Percentiles rank a stretch among this genome's conserved stretches.
Conservation (phyloP, 1,139 yeast species). For the Dujonia santamariae region DNA sequence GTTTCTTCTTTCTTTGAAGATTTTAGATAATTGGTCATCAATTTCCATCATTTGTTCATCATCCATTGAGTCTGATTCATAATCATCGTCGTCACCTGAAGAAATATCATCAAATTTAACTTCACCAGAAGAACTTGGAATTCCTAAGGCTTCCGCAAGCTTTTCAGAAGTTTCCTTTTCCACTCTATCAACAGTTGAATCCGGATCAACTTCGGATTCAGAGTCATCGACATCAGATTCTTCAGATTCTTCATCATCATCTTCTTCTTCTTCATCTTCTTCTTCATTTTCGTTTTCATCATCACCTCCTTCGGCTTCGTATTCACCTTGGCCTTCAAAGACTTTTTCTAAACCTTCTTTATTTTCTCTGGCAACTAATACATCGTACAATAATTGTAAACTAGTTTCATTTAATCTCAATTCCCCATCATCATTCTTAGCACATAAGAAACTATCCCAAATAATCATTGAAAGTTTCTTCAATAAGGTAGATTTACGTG, state of each 20-base stretch:
- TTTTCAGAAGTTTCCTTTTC: conserved; percentile 69
- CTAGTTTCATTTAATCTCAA: conserved; percentile 43
- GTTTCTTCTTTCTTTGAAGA: conserved; percentile 77
- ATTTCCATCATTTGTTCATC: conserved; percentile 97
- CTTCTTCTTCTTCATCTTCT: conserved; percentile 30
- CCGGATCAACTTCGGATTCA: conserved; percentile 21
- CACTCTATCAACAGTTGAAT: conserved; percentile 44
- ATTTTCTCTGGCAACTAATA: conserved; percentile 73
- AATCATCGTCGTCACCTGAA: conserved; percentile 38
- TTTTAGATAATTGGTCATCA: conserved; percentile 78
- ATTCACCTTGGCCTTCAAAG: conserved; percentile 64
- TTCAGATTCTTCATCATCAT: conserved; percentile 31
- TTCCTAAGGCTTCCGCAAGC: conserved; percentile 74
- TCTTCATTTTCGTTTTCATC: conserved; percentile 18
- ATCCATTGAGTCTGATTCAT: conserved; percentile 82
- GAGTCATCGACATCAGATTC: conserved; percentile 29
- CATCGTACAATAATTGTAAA: conserved; percentile 59
- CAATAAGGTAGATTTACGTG: conserved; percentile 68
- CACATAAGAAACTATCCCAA: conserved; percentile 61
- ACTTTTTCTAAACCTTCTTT: conserved; percentile 75
- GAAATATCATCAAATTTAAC: conserved; percentile 43
- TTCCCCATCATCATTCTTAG: conserved; percentile 24
- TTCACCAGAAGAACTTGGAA: conserved; percentile 52
- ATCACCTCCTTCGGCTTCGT: conserved; percentile 29
- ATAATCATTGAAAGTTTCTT: conserved; percentile 70